phyloP scores from a whole-genome alignment of 2,329 filamentous ascomycete species.

The Neoarthrinium moseri region DNA sequence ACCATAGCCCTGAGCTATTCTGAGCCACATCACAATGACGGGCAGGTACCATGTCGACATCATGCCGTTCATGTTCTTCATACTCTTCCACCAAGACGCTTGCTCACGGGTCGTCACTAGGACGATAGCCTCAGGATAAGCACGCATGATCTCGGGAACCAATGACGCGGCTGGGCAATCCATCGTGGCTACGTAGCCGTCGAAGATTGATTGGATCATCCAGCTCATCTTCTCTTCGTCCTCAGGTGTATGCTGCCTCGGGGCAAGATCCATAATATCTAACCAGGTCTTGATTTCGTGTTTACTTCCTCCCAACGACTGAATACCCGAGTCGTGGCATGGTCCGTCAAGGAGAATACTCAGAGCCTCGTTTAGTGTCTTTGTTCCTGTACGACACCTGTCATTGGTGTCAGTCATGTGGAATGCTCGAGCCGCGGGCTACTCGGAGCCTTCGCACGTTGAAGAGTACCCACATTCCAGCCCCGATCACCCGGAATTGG shows the following conservation, averaged over 20 bases:
- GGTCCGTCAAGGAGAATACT: constrained; percentile 32
- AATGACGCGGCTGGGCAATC: constrained; percentile 39
- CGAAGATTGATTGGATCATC: constrained; percentile 22
- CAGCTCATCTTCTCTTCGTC: constrained; percentile 32
- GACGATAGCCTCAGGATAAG: constrained; percentile 49
- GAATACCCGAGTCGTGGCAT: constrained; percentile 33
- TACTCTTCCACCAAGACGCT: constrained; percentile 36
- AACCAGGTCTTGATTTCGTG: constrained; percentile 32
- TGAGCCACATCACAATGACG: constrained; percentile 29
- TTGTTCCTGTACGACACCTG: constrained; percentile 36
- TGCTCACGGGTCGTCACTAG: constrained; percentile 41
- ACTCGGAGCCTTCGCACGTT: background rate
- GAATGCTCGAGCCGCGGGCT: constrained; percentile 1
- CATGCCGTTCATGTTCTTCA: constrained; percentile 29
- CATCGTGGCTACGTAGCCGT: constrained; percentile 35
- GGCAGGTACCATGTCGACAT: constrained; percentile 33
- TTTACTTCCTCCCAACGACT: constrained; percentile 33
- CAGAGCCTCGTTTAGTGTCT: constrained; percentile 36
- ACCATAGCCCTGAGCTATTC: constrained; percentile 30
- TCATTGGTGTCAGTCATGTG: constrained; percentile 13
- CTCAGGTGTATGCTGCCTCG: constrained; percentile 22
- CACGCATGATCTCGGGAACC: constrained; percentile 42
- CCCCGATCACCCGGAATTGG: constrained; percentile 33
- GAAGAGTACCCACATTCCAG: constrained; percentile 29
- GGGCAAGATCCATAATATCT: constrained; percentile 31